Evolutionary conservation across 768 basidiomycete genomes (phyloP).

Genomic region (Nidularia pulvinata): DNA sequence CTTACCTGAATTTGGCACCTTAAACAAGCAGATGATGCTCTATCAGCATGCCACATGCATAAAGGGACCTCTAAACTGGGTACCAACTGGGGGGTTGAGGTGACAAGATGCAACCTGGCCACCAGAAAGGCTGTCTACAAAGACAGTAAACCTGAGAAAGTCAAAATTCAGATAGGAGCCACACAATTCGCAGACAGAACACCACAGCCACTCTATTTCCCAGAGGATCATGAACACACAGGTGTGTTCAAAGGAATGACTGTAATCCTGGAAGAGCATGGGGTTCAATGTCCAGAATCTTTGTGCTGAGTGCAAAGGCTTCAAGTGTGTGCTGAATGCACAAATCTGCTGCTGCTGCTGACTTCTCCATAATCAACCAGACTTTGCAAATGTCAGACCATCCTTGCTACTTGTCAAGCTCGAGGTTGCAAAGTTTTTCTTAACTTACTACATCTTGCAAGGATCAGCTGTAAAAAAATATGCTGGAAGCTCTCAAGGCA

Average conservation of each 20-base stretch:
- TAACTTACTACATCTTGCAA: too few species aligned
- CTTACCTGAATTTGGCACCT: slow-evolving; percentile 12
- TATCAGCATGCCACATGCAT: slow-evolving; percentile 29
- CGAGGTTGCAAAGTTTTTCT: too few species aligned
- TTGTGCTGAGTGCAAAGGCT: slow-evolving; percentile 20
- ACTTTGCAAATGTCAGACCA: slow-evolving; percentile 28
- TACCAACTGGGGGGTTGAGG: slow-evolving; percentile 13
- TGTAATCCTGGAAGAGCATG: slow-evolving; percentile 19
- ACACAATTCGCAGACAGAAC: slow-evolving; percentile 12
- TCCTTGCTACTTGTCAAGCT: too few species aligned
- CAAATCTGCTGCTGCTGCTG: slow-evolving; percentile 23
- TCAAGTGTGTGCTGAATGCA: slow-evolving; percentile 16
- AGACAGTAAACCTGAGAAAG: slow-evolving; percentile 17
- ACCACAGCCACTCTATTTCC: slow-evolving; percentile 27
- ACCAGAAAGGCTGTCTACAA: slow-evolving; percentile 17
- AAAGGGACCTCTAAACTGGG: slow-evolving; percentile 14
- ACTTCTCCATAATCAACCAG: slow-evolving; percentile 30
- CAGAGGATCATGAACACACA: slow-evolving; percentile 13
- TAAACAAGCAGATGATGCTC: slow-evolving; percentile 16
- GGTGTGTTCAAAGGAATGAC: slow-evolving; percentile 37
- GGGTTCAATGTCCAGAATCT: slow-evolving; percentile 16
- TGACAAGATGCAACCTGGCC: slow-evolving; percentile 5
- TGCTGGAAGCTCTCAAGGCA: too few species aligned
- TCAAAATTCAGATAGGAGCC: slow-evolving; percentile 25
- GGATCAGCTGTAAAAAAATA: too few species aligned